These are phyloP conservation scores for Spiromastix sp. DNA, from an alignment of 2,329 filamentous ascomycete genomes.

Conservation along the genomic window DNA sequence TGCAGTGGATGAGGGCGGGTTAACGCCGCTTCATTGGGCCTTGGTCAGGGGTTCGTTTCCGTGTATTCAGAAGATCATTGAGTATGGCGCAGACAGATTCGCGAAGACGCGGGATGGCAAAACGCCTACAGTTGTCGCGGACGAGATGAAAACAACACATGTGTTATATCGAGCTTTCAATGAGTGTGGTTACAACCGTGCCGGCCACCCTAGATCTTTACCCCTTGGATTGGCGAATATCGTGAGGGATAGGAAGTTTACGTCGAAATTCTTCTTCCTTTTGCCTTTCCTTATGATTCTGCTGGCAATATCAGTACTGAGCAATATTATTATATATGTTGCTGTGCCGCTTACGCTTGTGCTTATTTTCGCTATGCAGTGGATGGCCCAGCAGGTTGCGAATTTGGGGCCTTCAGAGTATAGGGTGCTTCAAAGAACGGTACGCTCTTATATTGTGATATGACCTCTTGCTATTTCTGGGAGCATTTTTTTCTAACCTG, in stretches of 20 bases:
- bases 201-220: constrained; percentile 59
- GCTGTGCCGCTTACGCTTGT: constrained; percentile 62
- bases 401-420: constrained; percentile 79
- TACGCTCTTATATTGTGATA: no score
- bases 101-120: constrained; percentile 83
- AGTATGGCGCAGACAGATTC: constrained; percentile 91
- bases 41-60: constrained; percentile 83
- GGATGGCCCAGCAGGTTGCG: constrained; percentile 64
- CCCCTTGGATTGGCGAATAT: constrained; percentile 66
- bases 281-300: constrained; percentile 75
- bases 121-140: constrained; percentile 73
- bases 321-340: constrained; percentile 61
- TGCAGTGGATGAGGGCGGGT: constrained; percentile 79
- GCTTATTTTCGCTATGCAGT: constrained; percentile 59
- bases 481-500: no score
- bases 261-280: constrained; percentile 79
- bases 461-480: no score
- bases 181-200: constrained; percentile 73
- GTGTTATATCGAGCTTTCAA: constrained; percentile 75
- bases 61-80: constrained; percentile 86
- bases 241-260: constrained; percentile 64
- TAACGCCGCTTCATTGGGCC: constrained; percentile 93
- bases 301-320: constrained; percentile 59
- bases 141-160: constrained; percentile 75
- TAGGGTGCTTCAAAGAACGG: constrained; percentile 80